These are phyloP conservation scores for Sporothrix variecibatus DNA, from an alignment of 2,329 filamentous ascomycete genomes.

Conservation along the genomic window DNA sequence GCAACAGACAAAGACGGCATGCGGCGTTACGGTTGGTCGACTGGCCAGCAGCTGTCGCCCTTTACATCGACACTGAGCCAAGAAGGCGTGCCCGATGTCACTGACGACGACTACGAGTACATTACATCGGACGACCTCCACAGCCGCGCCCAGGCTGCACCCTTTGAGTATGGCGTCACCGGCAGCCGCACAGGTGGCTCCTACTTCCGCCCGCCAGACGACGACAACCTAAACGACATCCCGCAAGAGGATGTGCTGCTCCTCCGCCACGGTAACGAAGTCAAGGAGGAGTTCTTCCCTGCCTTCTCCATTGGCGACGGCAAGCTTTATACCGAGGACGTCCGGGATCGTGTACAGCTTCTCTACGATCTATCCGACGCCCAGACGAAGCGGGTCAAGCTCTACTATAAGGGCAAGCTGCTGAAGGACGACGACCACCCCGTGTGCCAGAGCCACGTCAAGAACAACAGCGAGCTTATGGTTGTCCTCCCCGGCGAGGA, in stretches of 20 bases:
- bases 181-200: slow-evolving; percentile 32
- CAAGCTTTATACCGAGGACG: slow-evolving; percentile 65
- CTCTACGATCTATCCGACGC: slow-evolving; percentile 64
- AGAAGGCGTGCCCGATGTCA: slow-evolving; percentile 58
- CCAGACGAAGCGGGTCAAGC: slow-evolving; percentile 57
- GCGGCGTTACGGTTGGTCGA: slow-evolving; percentile 57
- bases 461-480: slow-evolving; percentile 63
- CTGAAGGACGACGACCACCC: slow-evolving; percentile 64
- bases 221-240: slow-evolving; percentile 36
- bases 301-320: slow-evolving; percentile 75
- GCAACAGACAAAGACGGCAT: slow-evolving; percentile 40
- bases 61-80: slow-evolving; percentile 49
- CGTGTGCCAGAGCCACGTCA: slow-evolving; percentile 61
- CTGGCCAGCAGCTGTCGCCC: slow-evolving; percentile 48
- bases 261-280: slow-evolving; percentile 66
- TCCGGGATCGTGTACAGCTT: slow-evolving; percentile 67
- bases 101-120: slow-evolving; percentile 77
- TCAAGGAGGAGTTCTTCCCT: slow-evolving; percentile 71
- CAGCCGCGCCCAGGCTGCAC: slow-evolving; percentile 42
- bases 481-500: slow-evolving; percentile 57
- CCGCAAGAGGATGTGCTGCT: slow-evolving; percentile 69
- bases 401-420: slow-evolving; percentile 73
- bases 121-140: slow-evolving; percentile 76
- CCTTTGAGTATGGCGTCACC: slow-evolving; percentile 30
- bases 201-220: slow-evolving; percentile 27